phyloP scores from a whole-genome alignment of 108 stramenopile genomes.

The Aurantiochytrium sp. region DNA sequence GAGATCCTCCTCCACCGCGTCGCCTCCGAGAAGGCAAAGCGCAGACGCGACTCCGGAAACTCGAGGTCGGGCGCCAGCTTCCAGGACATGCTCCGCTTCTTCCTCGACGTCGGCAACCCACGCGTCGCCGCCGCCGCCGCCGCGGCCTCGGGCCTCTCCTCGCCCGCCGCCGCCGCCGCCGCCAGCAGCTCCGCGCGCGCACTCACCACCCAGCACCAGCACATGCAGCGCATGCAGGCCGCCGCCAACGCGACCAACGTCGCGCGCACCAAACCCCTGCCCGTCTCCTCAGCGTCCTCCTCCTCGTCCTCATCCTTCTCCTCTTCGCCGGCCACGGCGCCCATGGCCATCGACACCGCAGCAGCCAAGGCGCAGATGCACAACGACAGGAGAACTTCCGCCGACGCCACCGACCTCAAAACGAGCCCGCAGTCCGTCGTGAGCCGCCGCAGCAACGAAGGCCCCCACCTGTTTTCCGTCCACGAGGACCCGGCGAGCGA shows the following conservation, averaged over 20 bases:
- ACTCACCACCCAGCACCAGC: background rate
- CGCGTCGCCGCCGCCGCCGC: background rate
- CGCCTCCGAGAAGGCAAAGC: constrained; percentile 23
- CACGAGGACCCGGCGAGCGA: background rate
- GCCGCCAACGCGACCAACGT: background rate
- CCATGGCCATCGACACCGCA: no score
- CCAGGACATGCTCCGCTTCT: constrained; percentile 7
- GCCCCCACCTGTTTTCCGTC: background rate
- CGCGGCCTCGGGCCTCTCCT: background rate
- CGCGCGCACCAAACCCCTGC: background rate
- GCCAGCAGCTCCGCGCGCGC: background rate
- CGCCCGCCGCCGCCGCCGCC: background rate
- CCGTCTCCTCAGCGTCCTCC: background rate
- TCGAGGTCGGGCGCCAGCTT: background rate
- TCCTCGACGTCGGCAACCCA: background rate
- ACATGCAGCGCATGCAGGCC: background rate
- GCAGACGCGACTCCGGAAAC: constrained; percentile 11
- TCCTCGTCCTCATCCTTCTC: background rate
- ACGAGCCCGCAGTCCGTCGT: background rate
- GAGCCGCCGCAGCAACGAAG: background rate
- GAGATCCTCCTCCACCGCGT: constrained; percentile 3
- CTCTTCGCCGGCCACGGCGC: background rate
- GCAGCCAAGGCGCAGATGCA: no score
- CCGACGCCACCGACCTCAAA: background rate
- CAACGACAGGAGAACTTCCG: no score